Percentiles rank a stretch among this genome's conserved stretches.
Conservation (phyloP, 2,329 filamentous ascomycete genomes). For the Colletotrichum spinosum region DNA sequence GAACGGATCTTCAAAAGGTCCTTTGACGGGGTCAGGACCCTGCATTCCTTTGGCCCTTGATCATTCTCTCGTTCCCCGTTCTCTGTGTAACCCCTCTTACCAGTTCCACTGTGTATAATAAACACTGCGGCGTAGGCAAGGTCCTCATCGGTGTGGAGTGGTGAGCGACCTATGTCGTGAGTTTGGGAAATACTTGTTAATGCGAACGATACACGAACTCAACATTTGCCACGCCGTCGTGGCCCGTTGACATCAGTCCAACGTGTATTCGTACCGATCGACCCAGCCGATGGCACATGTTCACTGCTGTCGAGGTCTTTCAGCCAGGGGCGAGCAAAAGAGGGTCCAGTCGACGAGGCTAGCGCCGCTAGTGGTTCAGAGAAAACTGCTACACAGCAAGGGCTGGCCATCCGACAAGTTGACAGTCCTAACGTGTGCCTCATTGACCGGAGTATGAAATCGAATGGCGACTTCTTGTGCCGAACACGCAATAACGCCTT, state of each 20-base stretch:
- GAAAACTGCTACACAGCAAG: background rate
- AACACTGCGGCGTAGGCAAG: constrained; percentile 6
- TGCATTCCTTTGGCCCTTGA: constrained; percentile 25
- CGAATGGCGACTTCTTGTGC: too few species aligned
- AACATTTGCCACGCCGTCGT: constrained; percentile 20
- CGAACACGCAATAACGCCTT: too few species aligned
- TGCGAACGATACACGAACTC: too few species aligned
- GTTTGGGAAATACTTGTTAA: background rate
- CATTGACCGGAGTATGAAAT: too few species aligned
- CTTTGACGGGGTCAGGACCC: constrained; percentile 23
- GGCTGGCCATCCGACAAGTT: constrained; percentile 1
- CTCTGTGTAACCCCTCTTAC: constrained; percentile 2
- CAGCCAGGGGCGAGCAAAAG: constrained; percentile 7
- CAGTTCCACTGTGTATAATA: background rate
- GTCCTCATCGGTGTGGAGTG: constrained; percentile 17
- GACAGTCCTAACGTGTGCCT: background rate
- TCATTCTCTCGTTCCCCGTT: constrained; percentile 8
- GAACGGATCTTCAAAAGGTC: constrained; percentile 28
- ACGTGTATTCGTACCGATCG: constrained; percentile 16
- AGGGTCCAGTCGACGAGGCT: constrained; percentile 1
- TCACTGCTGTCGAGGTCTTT: constrained; percentile 4
- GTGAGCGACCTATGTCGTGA: constrained; percentile 10
- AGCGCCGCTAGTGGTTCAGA: constrained; percentile 5
- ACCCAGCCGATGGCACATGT: constrained; percentile 2
- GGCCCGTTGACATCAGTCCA: background rate